Base-by-base conservation (phyloP, 441 rosid genomes). In the Eutrema salsugineum region DNA sequence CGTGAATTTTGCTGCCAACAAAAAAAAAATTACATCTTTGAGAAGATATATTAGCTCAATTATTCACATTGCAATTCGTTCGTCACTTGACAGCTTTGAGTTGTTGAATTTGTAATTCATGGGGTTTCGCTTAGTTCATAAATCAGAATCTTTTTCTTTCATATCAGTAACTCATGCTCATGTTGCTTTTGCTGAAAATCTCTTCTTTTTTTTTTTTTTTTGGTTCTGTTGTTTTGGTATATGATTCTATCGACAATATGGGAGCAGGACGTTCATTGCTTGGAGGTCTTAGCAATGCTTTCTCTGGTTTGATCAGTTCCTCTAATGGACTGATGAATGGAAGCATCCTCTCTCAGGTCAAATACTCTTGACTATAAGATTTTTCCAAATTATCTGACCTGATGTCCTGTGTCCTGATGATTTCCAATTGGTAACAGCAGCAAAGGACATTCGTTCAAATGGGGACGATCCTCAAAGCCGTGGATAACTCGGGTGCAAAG, bases 401-500 rank as follows among this genome's bases (percentile, higher is more conserved):
- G 3, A 22, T 1, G 24, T 2, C 2, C 4, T n/a, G 11, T 68
- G 46, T 68, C 57, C 16, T 72, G 24, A 35, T 63, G 55, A 6
- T 72, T 72, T 72, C 20, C 30, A 44, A 30, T 61, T 10, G 1
- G 64, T 46, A 57, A 68, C 84, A 87, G 86, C 91, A 88, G 60
- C 82, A 62, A 55, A 87, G 97, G 80, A 86, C 93, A 46, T 94
- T 94, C 79, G 84, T 90, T 42, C 99, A 94, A 78, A 94, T 90
- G 93, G 86, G 97, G 77, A 91, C 94, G 0, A 77, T 79, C 30
- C 94, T 90, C 63, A 86, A 92, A 77, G 95, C 79, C 11, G 96
- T 83, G 72, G 97, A 94, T 77, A 92, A 92, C 77, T 94, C 96
- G 0, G 96, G 97, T 17, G 97, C 97, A 1, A 91, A 91, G 63